These are phyloP conservation scores for Basidiobolus heterosporus DNA, from an alignment of 371 early-diverging fungal genomes.

Conservation along the genomic window DNA sequence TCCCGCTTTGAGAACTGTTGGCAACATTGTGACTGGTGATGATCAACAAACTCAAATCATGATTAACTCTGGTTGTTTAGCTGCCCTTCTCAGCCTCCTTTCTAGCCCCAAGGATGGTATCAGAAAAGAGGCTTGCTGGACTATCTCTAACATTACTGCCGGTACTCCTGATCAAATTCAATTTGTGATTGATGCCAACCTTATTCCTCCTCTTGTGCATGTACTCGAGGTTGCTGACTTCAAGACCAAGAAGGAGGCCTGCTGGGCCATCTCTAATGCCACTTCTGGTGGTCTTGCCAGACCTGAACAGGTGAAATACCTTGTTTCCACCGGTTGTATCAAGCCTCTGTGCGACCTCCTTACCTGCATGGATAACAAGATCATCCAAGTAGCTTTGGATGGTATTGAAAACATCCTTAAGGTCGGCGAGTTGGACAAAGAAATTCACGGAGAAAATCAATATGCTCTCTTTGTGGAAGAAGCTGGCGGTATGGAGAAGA, in stretches of 20 bases:
- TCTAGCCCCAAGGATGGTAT: conserved; percentile 80
- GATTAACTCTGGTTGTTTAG: conserved; percentile 77
- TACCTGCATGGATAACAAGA: conserved; percentile 76
- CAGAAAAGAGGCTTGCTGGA: conserved; percentile 99
- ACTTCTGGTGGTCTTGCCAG: conserved; percentile 78
- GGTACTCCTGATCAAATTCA: conserved; percentile 92
- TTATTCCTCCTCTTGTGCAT: conserved; percentile 84
- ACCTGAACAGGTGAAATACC: conserved; percentile 79
- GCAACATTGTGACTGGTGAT: conserved; percentile 98
- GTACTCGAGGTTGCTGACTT: conserved; percentile 81
- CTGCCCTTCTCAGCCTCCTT: conserved; percentile 65
- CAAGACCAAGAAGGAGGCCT: conserved; percentile 98
- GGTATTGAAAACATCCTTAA: conserved; percentile 92
- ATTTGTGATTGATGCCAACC: conserved; percentile 82
- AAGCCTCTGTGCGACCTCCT: conserved; percentile 90
- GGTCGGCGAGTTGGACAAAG: conserved; percentile 70
- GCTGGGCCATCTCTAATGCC: conserved; percentile 99
- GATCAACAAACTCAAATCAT: conserved; percentile 94
- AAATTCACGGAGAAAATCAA: conserved; percentile 50
- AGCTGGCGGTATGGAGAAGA: conserved; percentile 79
- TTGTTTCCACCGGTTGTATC: conserved; percentile 83
- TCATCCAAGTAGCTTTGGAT: conserved; percentile 90
- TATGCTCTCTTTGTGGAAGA: conserved; percentile 78
- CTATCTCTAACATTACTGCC: conserved; percentile 99
- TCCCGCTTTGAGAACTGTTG: conserved; percentile 94